Percentiles rank a stretch among this genome's conserved stretches.
Evolutionary conservation across 139 green algal species (phyloP).

Genomic region (Pleodorina starrii): DNA sequence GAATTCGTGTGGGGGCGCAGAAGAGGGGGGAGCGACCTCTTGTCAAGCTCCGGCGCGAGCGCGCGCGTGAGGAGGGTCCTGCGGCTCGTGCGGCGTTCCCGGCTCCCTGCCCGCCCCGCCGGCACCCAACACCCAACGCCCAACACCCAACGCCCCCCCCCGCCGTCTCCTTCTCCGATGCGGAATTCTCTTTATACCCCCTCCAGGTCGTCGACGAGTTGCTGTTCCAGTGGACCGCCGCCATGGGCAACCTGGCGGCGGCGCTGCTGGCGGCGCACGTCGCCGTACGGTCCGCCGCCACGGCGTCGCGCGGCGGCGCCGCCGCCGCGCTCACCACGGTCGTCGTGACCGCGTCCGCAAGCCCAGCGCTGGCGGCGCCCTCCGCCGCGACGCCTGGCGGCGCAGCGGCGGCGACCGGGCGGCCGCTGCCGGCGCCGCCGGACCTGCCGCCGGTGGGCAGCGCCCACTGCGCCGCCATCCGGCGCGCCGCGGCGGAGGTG

Average conservation of each 20-base stretch:
- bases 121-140: too few relatives aligned
- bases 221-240: slow-evolving; percentile 38
- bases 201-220: slow-evolving; percentile 37
- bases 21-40: too few relatives aligned
- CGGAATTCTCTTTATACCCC: too few relatives aligned
- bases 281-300: not conserved
- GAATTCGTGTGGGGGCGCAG: too few relatives aligned
- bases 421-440: not conserved
- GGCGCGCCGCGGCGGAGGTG: not conserved
- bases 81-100: too few relatives aligned
- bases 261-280: slow-evolving; percentile 31
- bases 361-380: not conserved
- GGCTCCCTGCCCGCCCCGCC: too few relatives aligned
- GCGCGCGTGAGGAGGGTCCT: too few relatives aligned
- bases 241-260: slow-evolving; percentile 24
- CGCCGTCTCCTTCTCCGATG: too few relatives aligned
- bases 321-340: not conserved
- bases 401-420: not conserved
- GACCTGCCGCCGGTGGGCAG: not conserved
- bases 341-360: not conserved
- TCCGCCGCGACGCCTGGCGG: not conserved
- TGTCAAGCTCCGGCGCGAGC: too few relatives aligned
- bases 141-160: too few relatives aligned
- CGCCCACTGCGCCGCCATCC: not conserved
- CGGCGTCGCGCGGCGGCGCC: not conserved